Base-by-base conservation (phyloP, 2,329 filamentous ascomycete genomes). In the Colletotrichum lupini region DNA sequence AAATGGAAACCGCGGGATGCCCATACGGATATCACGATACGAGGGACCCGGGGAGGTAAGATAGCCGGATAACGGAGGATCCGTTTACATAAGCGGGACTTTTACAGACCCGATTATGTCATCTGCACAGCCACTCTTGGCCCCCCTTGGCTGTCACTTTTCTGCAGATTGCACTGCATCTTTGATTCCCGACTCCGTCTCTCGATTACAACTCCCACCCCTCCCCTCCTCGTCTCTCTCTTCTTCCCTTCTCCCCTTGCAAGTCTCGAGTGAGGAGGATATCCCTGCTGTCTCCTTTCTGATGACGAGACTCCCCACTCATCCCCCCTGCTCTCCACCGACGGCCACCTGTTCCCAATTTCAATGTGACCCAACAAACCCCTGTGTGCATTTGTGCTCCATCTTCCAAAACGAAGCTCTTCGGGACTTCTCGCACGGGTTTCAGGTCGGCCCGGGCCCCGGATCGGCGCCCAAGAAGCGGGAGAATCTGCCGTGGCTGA, bases 101-200 rank as follows among this genome's bases (percentile, higher is more conserved):
- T 26, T 1, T 6, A 5, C 0, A 6, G 1, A 52, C 4, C 28
- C 42, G n/a, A 52, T 70, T 73, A 73, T 73, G 67, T 73, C 70
- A 73, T 52, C 60, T 12, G 70, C 70, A 70, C 70, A 42, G 70
- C 70, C 70, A 65, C 60, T 3, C 56, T 70, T 55, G 32, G 65
- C 49, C 37, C 32, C 24, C 22, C 42, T 49, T 22, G 42, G 42
- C 42, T 49, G 42, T 49, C 42, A 22, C 42, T 49, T 49, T 8
- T 49, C 42, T 22, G 8, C 12, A 42, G 37, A 32, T 32, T 32
- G 30, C 16, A 42, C 14, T 42, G 37, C 37, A 19, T 42, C 37
- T 42, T 19, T 42, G 37, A 42, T 42, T 42, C 37, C 37, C 14
- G 37, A 19, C 37, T 42, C 37, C 42, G 19, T 49, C 19, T 49